A percentile compares a stretch with the other conserved stretches of the same genome.
Conservation (phyloP, 257 asterid species). For the Cordia subcordata region DNA sequence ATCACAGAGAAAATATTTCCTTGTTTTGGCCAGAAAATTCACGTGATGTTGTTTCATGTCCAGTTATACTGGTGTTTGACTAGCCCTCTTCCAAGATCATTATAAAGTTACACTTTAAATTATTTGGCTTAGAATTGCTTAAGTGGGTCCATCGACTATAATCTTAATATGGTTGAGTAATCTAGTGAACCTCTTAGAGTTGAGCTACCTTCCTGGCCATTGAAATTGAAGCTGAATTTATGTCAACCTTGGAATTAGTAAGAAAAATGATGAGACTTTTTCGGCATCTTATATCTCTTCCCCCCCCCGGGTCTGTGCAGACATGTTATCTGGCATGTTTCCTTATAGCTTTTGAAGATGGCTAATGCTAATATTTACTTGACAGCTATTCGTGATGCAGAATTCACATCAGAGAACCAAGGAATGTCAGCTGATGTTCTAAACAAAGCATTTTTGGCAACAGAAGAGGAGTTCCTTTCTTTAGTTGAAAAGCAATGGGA, state of each 20-base stretch:
- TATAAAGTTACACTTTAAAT: too few species aligned
- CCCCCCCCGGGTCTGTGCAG: neutral
- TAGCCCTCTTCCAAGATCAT: too few species aligned
- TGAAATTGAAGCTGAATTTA: neutral
- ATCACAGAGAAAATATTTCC: neutral
- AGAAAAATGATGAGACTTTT: neutral
- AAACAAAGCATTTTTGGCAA: constrained; percentile 59
- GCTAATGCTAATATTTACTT: constrained; percentile 31
- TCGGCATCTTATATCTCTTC: neutral
- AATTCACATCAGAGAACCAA: constrained; percentile 44
- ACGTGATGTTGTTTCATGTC: too few species aligned
- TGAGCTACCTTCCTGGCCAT: neutral
- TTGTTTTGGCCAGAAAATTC: neutral
- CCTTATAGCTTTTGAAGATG: constrained; percentile 1
- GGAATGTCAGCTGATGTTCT: constrained; percentile 76
- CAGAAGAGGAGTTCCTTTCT: constrained; percentile 74
- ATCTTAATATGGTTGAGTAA: too few species aligned
- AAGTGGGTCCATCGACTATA: too few species aligned
- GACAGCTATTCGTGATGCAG: constrained; percentile 54
- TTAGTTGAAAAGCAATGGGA: constrained; percentile 66
- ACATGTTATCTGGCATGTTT: neutral
- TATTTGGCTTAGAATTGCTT: too few species aligned
- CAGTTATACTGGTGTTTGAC: too few species aligned
- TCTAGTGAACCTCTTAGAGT: too few species aligned
- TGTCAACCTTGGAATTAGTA: neutral